phyloP scores from a whole-genome alignment of 2,329 filamentous ascomycete genomes.

The Penicillium sp. region DNA sequence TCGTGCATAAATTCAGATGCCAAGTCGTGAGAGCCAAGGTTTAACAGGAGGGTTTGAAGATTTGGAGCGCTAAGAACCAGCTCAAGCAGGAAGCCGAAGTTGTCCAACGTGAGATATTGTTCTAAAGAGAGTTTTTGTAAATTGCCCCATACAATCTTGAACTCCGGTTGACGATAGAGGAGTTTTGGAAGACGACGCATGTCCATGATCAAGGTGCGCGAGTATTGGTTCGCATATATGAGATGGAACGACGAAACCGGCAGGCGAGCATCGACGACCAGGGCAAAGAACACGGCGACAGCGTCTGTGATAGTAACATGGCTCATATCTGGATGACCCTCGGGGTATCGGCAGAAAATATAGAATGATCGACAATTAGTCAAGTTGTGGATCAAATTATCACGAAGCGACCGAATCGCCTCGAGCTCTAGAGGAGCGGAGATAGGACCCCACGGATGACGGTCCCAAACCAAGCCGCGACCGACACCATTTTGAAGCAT shows the following conservation, averaged over 20 bases:
- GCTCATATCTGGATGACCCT: constrained; percentile 24
- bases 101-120: constrained; percentile 26
- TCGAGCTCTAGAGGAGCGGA: constrained; percentile 20
- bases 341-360: constrained; percentile 26
- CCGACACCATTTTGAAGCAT: constrained; percentile 21
- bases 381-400: constrained; percentile 18
- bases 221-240: constrained; percentile 21
- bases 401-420: constrained; percentile 15
- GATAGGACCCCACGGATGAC: constrained; percentile 25
- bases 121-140: constrained; percentile 22
- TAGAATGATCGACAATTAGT: constrained; percentile 26
- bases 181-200: constrained; percentile 27
- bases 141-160: constrained; percentile 21
- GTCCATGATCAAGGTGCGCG: constrained; percentile 25
- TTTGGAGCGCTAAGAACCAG: constrained; percentile 23
- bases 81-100: constrained; percentile 24
- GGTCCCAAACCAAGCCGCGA: constrained; percentile 21
- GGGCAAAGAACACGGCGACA: constrained; percentile 23
- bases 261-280: constrained; percentile 18
- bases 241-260: constrained; percentile 22
- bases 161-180: constrained; percentile 23
- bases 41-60: constrained; percentile 19
- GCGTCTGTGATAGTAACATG: constrained; percentile 24
- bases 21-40: constrained; percentile 22
- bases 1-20: constrained; percentile 26